These are phyloP conservation scores for Populus hybrid DNA, from an alignment of 441 rosid species.

Conservation along the genomic window DNA sequence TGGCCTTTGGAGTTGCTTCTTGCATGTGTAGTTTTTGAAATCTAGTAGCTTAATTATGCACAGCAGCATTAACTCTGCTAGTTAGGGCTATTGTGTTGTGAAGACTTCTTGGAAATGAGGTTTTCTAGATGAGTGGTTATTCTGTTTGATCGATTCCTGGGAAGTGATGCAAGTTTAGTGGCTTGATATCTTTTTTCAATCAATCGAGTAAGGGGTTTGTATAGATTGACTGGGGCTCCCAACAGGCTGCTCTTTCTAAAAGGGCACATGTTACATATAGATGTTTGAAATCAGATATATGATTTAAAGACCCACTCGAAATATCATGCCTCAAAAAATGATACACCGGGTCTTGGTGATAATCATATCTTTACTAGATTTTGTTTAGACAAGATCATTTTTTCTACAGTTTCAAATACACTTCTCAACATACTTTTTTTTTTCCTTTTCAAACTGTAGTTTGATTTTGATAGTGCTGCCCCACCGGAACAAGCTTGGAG, in stretches of 20 bases:
- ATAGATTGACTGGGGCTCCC: background rate
- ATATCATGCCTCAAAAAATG: background rate
- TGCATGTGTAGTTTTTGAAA: background rate
- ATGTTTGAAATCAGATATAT: background rate
- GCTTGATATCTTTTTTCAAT: background rate
- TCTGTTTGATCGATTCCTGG: background rate
- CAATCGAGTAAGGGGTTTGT: background rate
- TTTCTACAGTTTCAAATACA: background rate
- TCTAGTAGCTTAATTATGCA: background rate
- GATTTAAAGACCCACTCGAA: background rate
- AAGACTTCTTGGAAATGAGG: background rate
- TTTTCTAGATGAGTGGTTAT: background rate
- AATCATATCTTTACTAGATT: background rate
- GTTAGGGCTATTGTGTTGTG: background rate
- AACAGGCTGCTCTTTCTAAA: background rate
- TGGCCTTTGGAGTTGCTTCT: background rate
- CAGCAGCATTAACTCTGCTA: background rate
- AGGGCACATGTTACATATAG: background rate
- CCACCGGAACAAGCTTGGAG: conserved; percentile 99
- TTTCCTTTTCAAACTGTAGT: conserved; percentile 35
- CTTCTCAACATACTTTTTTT: background rate
- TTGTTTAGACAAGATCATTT: background rate
- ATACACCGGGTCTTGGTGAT: background rate
- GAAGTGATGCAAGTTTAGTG: background rate
- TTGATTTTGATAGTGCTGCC: conserved; percentile 91